Evolutionary conservation across 352 stramenopile species (phyloP).

Genomic region (Blastocystis sp.): DNA sequence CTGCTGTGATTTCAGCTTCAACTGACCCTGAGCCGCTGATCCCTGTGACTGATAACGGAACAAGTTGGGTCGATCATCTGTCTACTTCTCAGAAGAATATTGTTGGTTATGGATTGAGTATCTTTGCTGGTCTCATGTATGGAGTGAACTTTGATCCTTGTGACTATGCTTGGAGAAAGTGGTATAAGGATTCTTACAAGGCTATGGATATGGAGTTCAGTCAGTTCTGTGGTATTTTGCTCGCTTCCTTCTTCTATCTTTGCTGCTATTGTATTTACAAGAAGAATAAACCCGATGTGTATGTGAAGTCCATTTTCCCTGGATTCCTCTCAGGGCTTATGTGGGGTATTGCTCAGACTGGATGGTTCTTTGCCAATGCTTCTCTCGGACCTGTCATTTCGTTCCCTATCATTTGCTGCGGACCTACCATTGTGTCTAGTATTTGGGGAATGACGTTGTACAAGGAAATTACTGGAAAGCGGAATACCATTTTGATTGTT

Average conservation of each 20-base stretch:
- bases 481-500: slow-evolving; percentile 60
- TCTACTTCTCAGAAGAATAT: slow-evolving; percentile 61
- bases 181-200: slow-evolving; percentile 56
- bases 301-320: slow-evolving; percentile 69
- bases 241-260: slow-evolving; percentile 70
- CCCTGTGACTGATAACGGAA: slow-evolving; percentile 26
- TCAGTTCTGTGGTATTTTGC: slow-evolving; percentile 70
- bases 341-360: slow-evolving; percentile 69
- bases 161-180: slow-evolving; percentile 61
- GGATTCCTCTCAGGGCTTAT: slow-evolving; percentile 69
- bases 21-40: slow-evolving; percentile 47
- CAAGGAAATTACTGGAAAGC: slow-evolving; percentile 69
- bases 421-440: slow-evolving; percentile 68
- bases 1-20: background rate
- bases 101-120: slow-evolving; percentile 60
- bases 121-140: slow-evolving; percentile 69
- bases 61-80: slow-evolving; percentile 65
- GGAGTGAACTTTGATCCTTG: slow-evolving; percentile 69
- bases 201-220: slow-evolving; percentile 70
- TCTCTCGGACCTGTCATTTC: slow-evolving; percentile 49
- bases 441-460: slow-evolving; percentile 70
- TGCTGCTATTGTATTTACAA: slow-evolving; percentile 69
- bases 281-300: slow-evolving; percentile 69
- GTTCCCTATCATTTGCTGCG: slow-evolving; percentile 70
- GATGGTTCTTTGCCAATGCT: slow-evolving; percentile 69